Conservation (phyloP, 371 early-diverging fungal species). For the Rhizomucor pusillus region DNA sequence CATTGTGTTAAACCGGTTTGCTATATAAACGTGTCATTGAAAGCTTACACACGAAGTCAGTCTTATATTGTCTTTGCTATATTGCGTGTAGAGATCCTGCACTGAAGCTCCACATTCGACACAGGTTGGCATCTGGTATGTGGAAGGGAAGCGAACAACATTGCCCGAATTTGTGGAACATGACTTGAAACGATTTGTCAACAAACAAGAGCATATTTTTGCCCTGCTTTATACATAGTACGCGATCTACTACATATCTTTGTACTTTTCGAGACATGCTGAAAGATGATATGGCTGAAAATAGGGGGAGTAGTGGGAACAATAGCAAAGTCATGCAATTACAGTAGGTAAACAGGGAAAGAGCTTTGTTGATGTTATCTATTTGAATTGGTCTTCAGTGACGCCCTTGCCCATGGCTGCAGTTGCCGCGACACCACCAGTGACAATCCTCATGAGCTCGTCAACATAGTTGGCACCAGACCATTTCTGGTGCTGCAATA, state of each 20-base stretch:
- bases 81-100: slow-evolving; percentile 80
- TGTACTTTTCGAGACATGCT: too few species aligned
- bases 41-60: slow-evolving; percentile 76
- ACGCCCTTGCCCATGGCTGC: slow-evolving; percentile 96
- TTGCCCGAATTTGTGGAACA: too few species aligned
- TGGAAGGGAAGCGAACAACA: not conserved
- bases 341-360: too few species aligned
- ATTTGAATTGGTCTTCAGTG: slow-evolving; percentile 77
- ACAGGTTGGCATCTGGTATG: slow-evolving; percentile 64
- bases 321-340: too few species aligned
- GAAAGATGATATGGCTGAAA: too few species aligned
- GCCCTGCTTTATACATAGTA: too few species aligned
- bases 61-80: slow-evolving; percentile 86
- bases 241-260: too few species aligned
- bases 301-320: too few species aligned
- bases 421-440: slow-evolving; percentile 94
- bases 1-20: not conserved
- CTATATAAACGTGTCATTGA: not conserved
- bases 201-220: too few species aligned
- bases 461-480: slow-evolving; percentile 97
- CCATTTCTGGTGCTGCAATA: slow-evolving; percentile 97
- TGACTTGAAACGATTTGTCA: too few species aligned
- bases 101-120: slow-evolving; percentile 84
- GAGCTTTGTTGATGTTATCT: too few species aligned
- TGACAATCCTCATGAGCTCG: slow-evolving; percentile 87